Conservation (phyloP, 163 green algal genomes). For the Picocystis sp. region DNA sequence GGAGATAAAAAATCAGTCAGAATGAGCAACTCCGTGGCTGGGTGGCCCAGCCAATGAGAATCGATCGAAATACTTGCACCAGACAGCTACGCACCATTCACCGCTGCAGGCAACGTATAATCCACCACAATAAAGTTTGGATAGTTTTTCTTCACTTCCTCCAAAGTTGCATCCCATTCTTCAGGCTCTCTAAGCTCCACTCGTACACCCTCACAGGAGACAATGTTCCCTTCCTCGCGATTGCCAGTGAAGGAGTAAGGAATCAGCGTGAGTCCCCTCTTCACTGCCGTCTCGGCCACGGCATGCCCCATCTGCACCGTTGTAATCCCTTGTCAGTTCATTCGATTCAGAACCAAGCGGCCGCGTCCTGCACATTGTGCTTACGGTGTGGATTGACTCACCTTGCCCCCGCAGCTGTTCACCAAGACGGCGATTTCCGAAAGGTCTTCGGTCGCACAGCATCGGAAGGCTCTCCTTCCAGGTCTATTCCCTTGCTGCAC, state of each 20-base stretch:
- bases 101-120: slow-evolving; percentile 69
- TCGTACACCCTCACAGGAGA: slow-evolving; percentile 37
- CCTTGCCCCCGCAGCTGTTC: no score
- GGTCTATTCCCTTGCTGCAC: no score
- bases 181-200: slow-evolving; percentile 50
- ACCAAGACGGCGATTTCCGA: no score
- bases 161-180: slow-evolving; percentile 38
- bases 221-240: slow-evolving; percentile 30
- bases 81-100: slow-evolving; percentile 48
- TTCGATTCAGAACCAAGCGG: no score
- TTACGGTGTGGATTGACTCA: no score
- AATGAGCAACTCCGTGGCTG: no score
- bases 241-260: slow-evolving; percentile 61
- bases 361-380: no score
- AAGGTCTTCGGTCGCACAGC: no score
- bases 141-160: slow-evolving; percentile 36
- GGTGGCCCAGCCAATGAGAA: no score
- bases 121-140: slow-evolving; percentile 72
- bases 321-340: no score
- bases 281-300: slow-evolving; percentile 58
- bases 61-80: not conserved
- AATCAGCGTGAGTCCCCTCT: slow-evolving; percentile 53
- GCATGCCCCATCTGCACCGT: slow-evolving; percentile 70
- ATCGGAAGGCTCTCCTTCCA: no score
- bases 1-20: not conserved